phyloP scores from a whole-genome alignment of 139 green algal genomes.

The Chlorella sp. region DNA sequence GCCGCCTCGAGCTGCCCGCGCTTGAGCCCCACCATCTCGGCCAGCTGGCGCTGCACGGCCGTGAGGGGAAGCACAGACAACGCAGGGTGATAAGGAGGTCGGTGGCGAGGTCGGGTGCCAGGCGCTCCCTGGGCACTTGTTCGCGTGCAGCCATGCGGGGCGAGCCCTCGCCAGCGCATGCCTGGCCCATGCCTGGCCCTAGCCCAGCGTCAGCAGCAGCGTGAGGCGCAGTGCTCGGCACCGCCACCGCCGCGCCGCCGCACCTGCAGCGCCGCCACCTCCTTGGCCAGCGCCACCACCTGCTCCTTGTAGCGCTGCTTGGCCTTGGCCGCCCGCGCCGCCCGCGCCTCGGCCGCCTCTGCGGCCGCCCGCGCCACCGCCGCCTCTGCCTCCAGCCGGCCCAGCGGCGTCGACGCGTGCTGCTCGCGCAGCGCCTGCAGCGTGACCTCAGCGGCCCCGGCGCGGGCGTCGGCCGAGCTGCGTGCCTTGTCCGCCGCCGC shows the following conservation, averaged over 20 bases:
- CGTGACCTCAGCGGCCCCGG: constrained; percentile 10
- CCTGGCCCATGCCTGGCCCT: too few relatives aligned
- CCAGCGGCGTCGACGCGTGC: constrained; percentile 33
- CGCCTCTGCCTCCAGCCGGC: constrained; percentile 39
- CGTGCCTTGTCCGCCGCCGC: constrained; percentile 9
- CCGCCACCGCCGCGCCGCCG: too few relatives aligned
- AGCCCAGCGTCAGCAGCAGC: too few relatives aligned
- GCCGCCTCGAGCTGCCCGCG: constrained; percentile 32
- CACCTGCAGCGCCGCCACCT: constrained; percentile 47
- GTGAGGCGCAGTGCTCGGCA: too few relatives aligned
- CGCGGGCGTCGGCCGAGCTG: constrained; percentile 15
- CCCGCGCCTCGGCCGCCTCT: constrained; percentile 7
- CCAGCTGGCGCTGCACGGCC: constrained; percentile 42
- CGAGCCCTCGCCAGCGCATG: too few relatives aligned
- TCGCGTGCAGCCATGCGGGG: too few relatives aligned
- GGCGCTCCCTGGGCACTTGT: too few relatives aligned
- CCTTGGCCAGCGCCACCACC: constrained; percentile 44
- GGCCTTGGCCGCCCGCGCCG: constrained; percentile 8
- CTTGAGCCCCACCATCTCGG: constrained; percentile 26
- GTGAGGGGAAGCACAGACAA: too few relatives aligned
- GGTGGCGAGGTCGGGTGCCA: too few relatives aligned
- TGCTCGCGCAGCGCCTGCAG: constrained; percentile 19
- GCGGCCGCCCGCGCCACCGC: constrained; percentile 5
- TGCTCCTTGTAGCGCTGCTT: constrained; percentile 53
- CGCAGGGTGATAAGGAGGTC: too few relatives aligned